Evolutionary conservation across 129 eudicot genomes (phyloP).

Genomic region (Escallonia rubra): DNA sequence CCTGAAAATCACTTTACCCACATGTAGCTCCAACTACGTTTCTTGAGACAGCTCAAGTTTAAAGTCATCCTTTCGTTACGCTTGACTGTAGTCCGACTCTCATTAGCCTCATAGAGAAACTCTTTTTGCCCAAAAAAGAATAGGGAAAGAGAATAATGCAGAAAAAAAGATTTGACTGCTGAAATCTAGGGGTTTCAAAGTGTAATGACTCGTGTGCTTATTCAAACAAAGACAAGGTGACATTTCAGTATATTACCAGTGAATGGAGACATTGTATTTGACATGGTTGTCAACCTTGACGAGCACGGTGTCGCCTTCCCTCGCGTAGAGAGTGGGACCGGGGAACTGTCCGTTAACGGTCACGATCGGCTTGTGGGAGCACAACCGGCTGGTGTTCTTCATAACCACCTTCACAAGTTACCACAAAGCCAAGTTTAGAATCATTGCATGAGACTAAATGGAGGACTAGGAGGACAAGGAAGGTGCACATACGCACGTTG

Average conservation of each 20-base stretch:
- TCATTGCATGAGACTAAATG: not conserved
- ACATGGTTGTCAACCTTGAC: constrained; percentile 67
- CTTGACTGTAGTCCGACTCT: too few relatives aligned
- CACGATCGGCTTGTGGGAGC: constrained; percentile 61
- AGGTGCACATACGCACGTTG: too few relatives aligned
- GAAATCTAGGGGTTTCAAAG: too few relatives aligned
- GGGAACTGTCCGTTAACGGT: constrained; percentile 64
- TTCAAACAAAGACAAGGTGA: not conserved
- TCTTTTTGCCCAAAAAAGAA: too few relatives aligned
- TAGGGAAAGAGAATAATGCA: too few relatives aligned
- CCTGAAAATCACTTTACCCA: too few relatives aligned
- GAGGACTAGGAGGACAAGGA: not conserved
- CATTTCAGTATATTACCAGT: constrained; percentile 38
- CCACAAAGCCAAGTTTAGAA: not conserved
- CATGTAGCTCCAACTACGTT: too few relatives aligned
- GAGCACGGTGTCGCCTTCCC: constrained; percentile 73
- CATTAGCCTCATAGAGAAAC: too few relatives aligned
- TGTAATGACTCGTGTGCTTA: not conserved
- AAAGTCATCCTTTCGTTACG: too few relatives aligned
- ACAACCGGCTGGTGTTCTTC: constrained; percentile 56
- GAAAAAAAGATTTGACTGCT: not conserved
- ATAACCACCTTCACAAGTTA: constrained; percentile 44
- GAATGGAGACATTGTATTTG: constrained; percentile 67
- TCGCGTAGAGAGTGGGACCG: constrained; percentile 70
- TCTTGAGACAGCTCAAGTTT: too few relatives aligned